These are phyloP conservation scores for Colletotrichum sp. DNA, from an alignment of 2,329 filamentous ascomycete genomes.

Conservation along the genomic window DNA sequence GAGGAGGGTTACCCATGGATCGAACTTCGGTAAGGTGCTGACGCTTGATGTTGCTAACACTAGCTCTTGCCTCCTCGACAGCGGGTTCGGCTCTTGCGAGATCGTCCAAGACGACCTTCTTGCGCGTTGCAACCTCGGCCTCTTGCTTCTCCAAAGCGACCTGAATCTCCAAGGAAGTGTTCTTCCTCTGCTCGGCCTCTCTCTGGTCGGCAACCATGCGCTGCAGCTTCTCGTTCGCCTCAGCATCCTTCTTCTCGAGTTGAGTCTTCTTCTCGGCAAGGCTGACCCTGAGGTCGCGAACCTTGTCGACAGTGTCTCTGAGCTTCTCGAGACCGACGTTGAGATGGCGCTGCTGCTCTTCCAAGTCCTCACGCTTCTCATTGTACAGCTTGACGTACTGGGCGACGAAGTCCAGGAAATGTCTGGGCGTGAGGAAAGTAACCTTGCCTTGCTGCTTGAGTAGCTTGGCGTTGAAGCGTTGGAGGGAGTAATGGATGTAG, in stretches of 20 bases:
- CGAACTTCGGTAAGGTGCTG: conserved; percentile 97
- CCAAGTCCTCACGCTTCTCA: conserved; percentile 96
- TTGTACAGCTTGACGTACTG: conserved; percentile 98
- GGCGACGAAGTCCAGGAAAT: conserved; percentile 97
- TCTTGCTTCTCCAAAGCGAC: conserved; percentile 88
- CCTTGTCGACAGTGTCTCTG: conserved; percentile 95
- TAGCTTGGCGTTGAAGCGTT: conserved; percentile 86
- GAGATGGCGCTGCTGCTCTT: conserved; percentile 97
- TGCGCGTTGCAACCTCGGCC: conserved; percentile 81
- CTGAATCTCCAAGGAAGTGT: conserved; percentile 87
- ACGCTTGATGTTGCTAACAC: conserved; percentile 97
- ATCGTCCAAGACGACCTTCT: conserved; percentile 85
- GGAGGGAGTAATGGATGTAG: conserved; percentile 94
- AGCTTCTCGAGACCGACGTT: conserved; percentile 98
- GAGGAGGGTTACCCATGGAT: conserved; percentile 92
- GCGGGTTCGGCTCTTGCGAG: conserved; percentile 91
- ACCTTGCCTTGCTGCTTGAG: conserved; percentile 90
- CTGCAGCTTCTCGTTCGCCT: conserved; percentile 97
- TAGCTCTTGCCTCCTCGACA: conserved; percentile 90
- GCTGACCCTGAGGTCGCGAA: conserved; percentile 87
- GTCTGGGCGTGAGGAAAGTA: conserved; percentile 92
- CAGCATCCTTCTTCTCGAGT: conserved; percentile 89
- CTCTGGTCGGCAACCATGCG: conserved; percentile 96
- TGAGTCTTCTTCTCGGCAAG: conserved; percentile 94
- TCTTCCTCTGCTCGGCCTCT: conserved; percentile 91